Base-by-base conservation (phyloP, 208 protist genomes). In the Acanthamoeba healyi region DNA sequence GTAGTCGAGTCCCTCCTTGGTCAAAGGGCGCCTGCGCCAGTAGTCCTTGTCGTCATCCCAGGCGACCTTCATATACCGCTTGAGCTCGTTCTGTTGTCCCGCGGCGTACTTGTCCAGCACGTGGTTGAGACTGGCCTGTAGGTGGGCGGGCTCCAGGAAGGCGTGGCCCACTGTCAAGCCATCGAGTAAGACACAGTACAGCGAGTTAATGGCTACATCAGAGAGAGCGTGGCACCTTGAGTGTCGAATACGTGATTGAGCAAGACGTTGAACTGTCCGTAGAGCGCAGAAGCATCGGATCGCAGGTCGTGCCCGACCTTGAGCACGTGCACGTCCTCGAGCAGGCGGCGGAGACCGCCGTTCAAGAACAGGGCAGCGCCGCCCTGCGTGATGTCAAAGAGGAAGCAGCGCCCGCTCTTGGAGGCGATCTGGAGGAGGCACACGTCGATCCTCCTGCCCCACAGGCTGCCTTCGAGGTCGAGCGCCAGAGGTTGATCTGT, bases 221-320 rank as follows among this genome's bases (percentile, higher is more conserved):
- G 44, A 12, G 4, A 12, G 12, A 5, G 51, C 6, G 17, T 58
- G 44, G 72, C 14, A 46, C 32, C 46, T 51, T 93, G 65, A 12
- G 65, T 94, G n/a, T 94, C 74, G 38, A 77, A 38, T 17, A 93
- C 7, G 34, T 38, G 26, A 17, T 94, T 89, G 79, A 93, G 29
- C 1, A 56, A 46, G 34, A 93, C 67, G 12, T 42, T 42, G 44
- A 34, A 32, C 40, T 93, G 61, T 0, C 5, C 22, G 63, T 49
- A 93, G 22, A 94, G 93, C 0, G 51, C 74, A 10, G 29, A 3
- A 3, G 79, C 81, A 40, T 94, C 93, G 26, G 32, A 2, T n/a
- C 93, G 29, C 9, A 56, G 46, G 51, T 94, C 93, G 38, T 94
- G 93, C 17, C 49, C 54, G n/a, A 94, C 74, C 58, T 94, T 94